Base-by-base conservation (phyloP, 2,329 filamentous ascomycete species). In the Periconia sp. region DNA sequence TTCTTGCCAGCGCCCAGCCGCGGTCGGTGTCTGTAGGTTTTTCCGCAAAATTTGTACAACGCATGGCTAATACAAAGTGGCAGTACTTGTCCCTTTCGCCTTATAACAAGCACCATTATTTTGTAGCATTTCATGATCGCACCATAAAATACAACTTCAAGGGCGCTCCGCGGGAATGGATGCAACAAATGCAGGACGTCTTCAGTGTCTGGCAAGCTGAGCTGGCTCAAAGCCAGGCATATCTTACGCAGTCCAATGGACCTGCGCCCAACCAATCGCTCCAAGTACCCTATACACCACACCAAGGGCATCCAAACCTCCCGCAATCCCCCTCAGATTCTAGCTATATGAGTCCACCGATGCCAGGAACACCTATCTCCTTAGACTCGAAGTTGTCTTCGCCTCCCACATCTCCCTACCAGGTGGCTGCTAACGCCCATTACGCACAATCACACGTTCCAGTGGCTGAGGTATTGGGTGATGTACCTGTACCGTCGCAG, bases 11-110 rank as follows among this genome's bases (percentile, higher is more conserved):
- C 9, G 62, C 64, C 17, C 60, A 62, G 18, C 64, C 69, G 37
- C 53, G 61, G 42, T 59, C 62, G 2, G 64, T 73, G 20, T 58
- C 59, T 31, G 70, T 73, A 52, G 61, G 69, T 68, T 7, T 41
- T 30, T 15, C 6, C 23, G 9, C n/a, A 8, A 15, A 14, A 8
- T 2, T 3, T 35, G 9, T 11, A 18, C 40, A 15, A 18, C 13
- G 20, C 15, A 11, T 15, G 48, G 17, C 47, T 58, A 40, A 55
- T 44, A 1, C 2, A 14, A 13, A 27, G 8, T 2, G 7, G 14
- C n/a, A 73, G 70, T 69, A 70, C 46, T 61, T 73, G 17, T 67
- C 70, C 30, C 62, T 73, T 14, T 66, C 62, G n/a, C 70, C 69
- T 0, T 72, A 70, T 51, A 63, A 68, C 58, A 62, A 60, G 13